Conservation (phyloP, 208 protist genomes). For the Vickermania ingenoplastis region DNA sequence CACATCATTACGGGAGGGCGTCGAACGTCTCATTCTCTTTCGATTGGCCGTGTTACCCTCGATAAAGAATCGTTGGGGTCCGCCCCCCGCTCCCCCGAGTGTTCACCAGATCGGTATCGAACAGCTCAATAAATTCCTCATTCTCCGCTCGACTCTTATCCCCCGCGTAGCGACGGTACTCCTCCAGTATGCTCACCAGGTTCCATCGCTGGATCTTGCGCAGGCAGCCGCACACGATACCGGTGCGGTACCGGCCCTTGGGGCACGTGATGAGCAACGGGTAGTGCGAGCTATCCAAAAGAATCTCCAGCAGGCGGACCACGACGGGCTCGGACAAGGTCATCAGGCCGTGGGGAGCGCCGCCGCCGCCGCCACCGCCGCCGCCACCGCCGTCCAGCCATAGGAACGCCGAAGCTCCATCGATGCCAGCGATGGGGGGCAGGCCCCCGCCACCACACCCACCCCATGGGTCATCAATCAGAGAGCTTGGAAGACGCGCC, state of each 20-base stretch:
- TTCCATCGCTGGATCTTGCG: slow-evolving; percentile 97
- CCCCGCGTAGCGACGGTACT: slow-evolving; percentile 95
- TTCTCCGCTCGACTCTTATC: slow-evolving; percentile 91
- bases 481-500: background rate
- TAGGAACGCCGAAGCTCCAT: too few species aligned
- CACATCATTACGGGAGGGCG: too few species aligned
- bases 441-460: too few species aligned
- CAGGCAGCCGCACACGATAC: slow-evolving; percentile 96
- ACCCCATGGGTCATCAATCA: background rate
- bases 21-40: too few species aligned
- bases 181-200: slow-evolving; percentile 96
- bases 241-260: slow-evolving; percentile 95
- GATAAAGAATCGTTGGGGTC: slow-evolving; percentile 64
- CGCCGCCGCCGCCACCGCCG: slow-evolving; percentile 5
- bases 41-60: too few species aligned
- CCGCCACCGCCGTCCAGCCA: background rate
- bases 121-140: slow-evolving; percentile 99
- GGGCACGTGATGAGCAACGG: slow-evolving; percentile 95
- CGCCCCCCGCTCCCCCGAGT: slow-evolving; percentile 46
- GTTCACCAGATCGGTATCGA: slow-evolving; percentile 96
- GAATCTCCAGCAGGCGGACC: slow-evolving; percentile 88
- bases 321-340: slow-evolving; percentile 79
- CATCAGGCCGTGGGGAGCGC: slow-evolving; percentile 33
- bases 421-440: too few species aligned
- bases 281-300: slow-evolving; percentile 93